These are phyloP conservation scores for Termitomyces sp. DNA, from an alignment of 1,284 basidiomycete genomes.

Conservation along the genomic window DNA sequence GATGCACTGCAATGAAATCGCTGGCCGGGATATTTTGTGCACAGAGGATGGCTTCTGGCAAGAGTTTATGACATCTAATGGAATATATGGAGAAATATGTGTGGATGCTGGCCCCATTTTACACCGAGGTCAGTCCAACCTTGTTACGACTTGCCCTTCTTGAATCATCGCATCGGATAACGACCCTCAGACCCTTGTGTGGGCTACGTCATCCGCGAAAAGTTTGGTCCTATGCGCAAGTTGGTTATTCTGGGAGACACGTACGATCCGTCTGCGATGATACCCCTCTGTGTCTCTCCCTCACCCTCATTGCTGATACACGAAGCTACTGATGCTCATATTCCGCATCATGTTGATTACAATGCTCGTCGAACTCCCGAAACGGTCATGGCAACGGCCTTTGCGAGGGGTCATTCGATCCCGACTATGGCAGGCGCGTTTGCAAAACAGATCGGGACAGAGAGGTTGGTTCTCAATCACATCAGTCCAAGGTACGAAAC, in stretches of 20 bases:
- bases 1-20: constrained; percentile 63
- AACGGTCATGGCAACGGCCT: constrained; percentile 52
- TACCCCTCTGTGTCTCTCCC: constrained; percentile 46
- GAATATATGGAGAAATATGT: constrained; percentile 39
- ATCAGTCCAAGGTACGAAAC: constrained; percentile 62
- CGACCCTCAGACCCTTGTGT: constrained; percentile 65
- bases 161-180: background rate
- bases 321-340: constrained; percentile 81
- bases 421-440: constrained; percentile 81
- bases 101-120: constrained; percentile 77
- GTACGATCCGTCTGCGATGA: constrained; percentile 53
- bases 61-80: constrained; percentile 36
- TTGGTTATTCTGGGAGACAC: constrained; percentile 63
- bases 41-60: constrained; percentile 72
- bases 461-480: constrained; percentile 76
- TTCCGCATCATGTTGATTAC: constrained; percentile 52
- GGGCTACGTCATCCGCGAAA: constrained; percentile 77
- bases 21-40: constrained; percentile 60
- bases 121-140: constrained; percentile 62
- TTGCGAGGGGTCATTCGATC: constrained; percentile 76
- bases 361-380: constrained; percentile 40
- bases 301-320: constrained; percentile 61
- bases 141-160: background rate
- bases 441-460: constrained; percentile 61
- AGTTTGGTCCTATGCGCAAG: constrained; percentile 40